Base-by-base conservation (phyloP, 2,329 filamentous ascomycete species). In the Plectosphaerella plurivora region DNA sequence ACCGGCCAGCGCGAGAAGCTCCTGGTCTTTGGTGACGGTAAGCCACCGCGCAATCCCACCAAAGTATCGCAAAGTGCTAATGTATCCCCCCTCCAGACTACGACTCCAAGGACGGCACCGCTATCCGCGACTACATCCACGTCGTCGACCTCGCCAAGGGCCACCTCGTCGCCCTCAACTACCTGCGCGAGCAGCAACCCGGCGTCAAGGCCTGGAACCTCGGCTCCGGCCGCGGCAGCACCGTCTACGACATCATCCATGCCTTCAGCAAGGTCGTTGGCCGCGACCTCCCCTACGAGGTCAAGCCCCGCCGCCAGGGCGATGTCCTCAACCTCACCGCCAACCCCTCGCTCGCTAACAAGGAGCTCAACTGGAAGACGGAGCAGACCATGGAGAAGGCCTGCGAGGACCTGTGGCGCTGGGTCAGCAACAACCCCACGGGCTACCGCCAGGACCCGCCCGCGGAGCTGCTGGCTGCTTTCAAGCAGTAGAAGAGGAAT, bases 51-150 rank as follows among this genome's bases (percentile, higher is more conserved):
- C 15, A 42, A 6, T 10, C 39, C 3, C 14, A 39, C 14, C 37
- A 7, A 3, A 9, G 14, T 5, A 39, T 5, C 5, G 16, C 37
- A 15, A n/a, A 39, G 28, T 33, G 47, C 61, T 67, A 52, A 67
- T 8, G 4, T 33, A 8, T 28, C 11, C 58, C 20, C 8, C 10
- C 50, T 11, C 4, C 59, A 95, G 92, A 99, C 77, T 99, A 99
- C 76, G 68, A 79, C 33, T 96, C 91, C 50, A 87, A 86, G 62
- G 92, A 97, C 68, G 92, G 92, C 59, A 97, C 92, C 50, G 90
- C 91, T 57, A 96, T 97, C 69, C 88, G 94, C 62, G 94, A 99
- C 75, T 99, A 99, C 79, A 97, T 99, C 71, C 92, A 97, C 77
- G 90, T 97, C 53, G 81, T 96, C 57, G 92, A 97, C 66, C 84